Percentiles rank a stretch among this genome's conserved stretches.
phyloP scores from a whole-genome alignment of 352 stramenopile species.

The Phytophthora podocarpi region DNA sequence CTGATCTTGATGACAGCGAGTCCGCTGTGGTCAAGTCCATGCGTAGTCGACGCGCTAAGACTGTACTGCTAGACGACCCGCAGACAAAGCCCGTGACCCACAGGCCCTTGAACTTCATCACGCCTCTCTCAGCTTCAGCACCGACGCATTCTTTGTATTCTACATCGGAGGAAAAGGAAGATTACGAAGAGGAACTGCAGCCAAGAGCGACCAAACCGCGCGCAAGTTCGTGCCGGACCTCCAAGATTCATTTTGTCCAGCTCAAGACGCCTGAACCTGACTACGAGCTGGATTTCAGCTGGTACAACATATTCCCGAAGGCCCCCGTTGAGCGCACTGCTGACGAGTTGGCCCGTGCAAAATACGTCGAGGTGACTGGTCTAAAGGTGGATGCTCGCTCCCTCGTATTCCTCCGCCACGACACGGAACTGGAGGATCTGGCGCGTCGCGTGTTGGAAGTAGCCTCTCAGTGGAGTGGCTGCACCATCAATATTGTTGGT shows the following conservation, averaged over 20 bases:
- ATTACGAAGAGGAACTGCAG: not conserved
- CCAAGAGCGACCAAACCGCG: not conserved
- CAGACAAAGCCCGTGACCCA: constrained; percentile 16
- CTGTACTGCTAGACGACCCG: constrained; percentile 41
- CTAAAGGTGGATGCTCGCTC: constrained; percentile 67
- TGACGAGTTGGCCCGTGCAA: constrained; percentile 48
- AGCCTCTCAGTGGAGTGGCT: constrained; percentile 68
- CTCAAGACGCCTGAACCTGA: constrained; percentile 63
- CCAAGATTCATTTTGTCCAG: constrained; percentile 48
- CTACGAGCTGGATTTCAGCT: constrained; percentile 81
- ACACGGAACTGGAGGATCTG: constrained; percentile 53
- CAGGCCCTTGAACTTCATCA: constrained; percentile 25
- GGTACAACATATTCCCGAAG: constrained; percentile 83
- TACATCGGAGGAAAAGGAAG: constrained; percentile 20
- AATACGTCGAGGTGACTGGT: constrained; percentile 52
- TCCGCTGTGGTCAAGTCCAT: constrained; percentile 21
- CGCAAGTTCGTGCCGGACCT: constrained; percentile 14
- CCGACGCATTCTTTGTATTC: constrained; percentile 17
- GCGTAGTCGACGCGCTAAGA: constrained; percentile 44
- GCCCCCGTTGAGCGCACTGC: constrained; percentile 46
- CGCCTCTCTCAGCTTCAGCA: constrained; percentile 12
- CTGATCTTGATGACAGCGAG: constrained; percentile 33
- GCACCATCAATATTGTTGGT: constrained; percentile 69
- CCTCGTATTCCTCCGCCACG: constrained; percentile 65
- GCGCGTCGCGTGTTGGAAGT: constrained; percentile 56